Evolutionary conservation across 805 yeast species (phyloP), one percentile per base, ranked within the genome.

Genomic region (Grigorovia yakushimaensis): DNA sequence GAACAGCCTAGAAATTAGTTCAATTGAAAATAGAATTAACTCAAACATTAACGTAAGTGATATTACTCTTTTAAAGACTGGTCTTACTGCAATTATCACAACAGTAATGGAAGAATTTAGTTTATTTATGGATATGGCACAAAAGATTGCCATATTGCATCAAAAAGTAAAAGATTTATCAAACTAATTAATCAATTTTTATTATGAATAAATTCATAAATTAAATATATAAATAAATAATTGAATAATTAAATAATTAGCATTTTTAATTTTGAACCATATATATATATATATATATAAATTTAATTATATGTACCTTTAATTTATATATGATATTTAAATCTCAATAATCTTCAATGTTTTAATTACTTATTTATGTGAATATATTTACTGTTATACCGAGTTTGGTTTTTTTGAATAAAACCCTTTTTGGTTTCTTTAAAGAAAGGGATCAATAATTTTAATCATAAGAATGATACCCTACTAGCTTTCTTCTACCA

Each of bases 401-500:
- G n/a, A n/a, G n/a, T n/a, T n/a, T n/a, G n/a, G n/a, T n/a, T n/a
- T n/a, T n/a, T n/a, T n/a, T n/a, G n/a, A n/a, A n/a, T n/a, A n/a
- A n/a, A n/a, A n/a, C n/a, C n/a, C n/a, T n/a, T n/a, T n/a, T n/a
- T n/a, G n/a, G n/a, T n/a, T n/a, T n/a, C n/a, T n/a, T n/a, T n/a
- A n/a, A n/a, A n/a, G n/a, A n/a, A n/a, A n/a, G n/a, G n/a, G n/a
- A n/a, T n/a, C n/a, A n/a, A n/a, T n/a, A n/a, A n/a, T n/a, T n/a
- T n/a, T n/a, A n/a, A n/a, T 22, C 44, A 19, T 41, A 40, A 38
- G 40, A 47, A 30, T 38, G 52, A 37, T 41, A 91, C 57, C 97
- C 96, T 62, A 88, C 85, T 51, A 93, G 59, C 62, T 85, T 80
- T 76, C 98, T 84, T 77, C 98, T 88, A 64, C 98, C 98, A 62